A percentile compares a stretch with the other conserved stretches of the same genome.
These are phyloP conservation scores for Acorus calamus DNA, from an alignment of 106 monocot species.

Conservation along the genomic window DNA sequence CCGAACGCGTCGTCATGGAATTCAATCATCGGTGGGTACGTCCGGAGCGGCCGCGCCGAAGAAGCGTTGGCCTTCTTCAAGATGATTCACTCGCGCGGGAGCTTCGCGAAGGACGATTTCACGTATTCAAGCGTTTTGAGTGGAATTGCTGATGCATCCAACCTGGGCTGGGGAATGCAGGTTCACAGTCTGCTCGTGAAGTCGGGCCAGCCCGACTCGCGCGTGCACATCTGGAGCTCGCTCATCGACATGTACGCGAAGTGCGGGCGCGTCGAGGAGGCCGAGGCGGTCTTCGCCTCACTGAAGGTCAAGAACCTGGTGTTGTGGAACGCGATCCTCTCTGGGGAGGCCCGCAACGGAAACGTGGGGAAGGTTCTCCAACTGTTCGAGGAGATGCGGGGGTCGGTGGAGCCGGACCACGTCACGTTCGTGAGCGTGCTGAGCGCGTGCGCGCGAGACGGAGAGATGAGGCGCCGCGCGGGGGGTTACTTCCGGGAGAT, in stretches of 20 bases:
- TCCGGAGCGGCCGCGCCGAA: slow-evolving; percentile 7
- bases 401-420: slow-evolving; percentile 21
- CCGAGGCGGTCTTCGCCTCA: slow-evolving; percentile 11
- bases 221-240: slow-evolving; percentile 18
- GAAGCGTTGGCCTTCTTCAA: slow-evolving; percentile 30
- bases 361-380: slow-evolving; percentile 23
- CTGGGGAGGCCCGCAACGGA: slow-evolving; percentile 18
- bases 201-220: slow-evolving; percentile 8
- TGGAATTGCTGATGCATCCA: slow-evolving; percentile 26
- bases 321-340: slow-evolving; percentile 24
- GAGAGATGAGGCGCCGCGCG: slow-evolving; percentile 27
- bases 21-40: slow-evolving; percentile 38
- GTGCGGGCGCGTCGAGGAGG: slow-evolving; percentile 21
- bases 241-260: slow-evolving; percentile 28
- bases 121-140: slow-evolving; percentile 28
- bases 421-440: slow-evolving; percentile 25
- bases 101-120: slow-evolving; percentile 17
- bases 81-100: slow-evolving; percentile 5
- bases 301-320: slow-evolving; percentile 7
- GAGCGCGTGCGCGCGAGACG: slow-evolving; percentile 33
- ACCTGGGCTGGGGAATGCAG: slow-evolving; percentile 6
- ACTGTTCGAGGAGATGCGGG: slow-evolving; percentile 29
- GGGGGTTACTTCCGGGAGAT: slow-evolving; percentile 23
- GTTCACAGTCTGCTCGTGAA: slow-evolving; percentile 12
- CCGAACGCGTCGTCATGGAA: slow-evolving; percentile 40